These are phyloP conservation scores for Zygnema circumcarinatum DNA, from an alignment of 139 green algal genomes.

Conservation along the genomic window DNA sequence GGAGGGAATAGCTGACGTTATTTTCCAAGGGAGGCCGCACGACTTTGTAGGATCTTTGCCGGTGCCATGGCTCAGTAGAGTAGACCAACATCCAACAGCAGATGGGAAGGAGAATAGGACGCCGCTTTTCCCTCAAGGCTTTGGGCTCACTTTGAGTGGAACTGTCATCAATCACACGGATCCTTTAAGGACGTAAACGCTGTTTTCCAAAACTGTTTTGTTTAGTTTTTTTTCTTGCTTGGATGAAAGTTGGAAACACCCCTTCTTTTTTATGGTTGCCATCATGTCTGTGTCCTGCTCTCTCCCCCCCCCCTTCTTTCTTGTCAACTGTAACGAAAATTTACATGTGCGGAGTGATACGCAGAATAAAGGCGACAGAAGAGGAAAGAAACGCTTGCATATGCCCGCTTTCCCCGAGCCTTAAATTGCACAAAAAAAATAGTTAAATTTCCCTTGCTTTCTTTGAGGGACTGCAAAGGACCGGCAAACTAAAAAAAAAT, in stretches of 20 bases:
- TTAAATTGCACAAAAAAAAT: too few relatives aligned
- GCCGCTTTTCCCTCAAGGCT: conserved; percentile 40
- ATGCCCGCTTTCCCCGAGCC: too few relatives aligned
- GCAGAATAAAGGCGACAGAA: too few relatives aligned
- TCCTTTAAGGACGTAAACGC: neutral
- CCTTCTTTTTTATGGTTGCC: neutral
- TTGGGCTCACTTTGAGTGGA: conserved; percentile 22
- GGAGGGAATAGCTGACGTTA: conserved; percentile 21
- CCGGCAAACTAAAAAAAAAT: too few relatives aligned
- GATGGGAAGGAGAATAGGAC: neutral
- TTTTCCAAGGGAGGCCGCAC: conserved; percentile 18
- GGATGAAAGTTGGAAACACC: neutral
- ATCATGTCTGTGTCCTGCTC: too few relatives aligned
- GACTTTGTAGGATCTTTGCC: conserved; percentile 37
- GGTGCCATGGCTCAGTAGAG: conserved; percentile 27
- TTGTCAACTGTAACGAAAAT: too few relatives aligned
- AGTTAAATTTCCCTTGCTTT: too few relatives aligned
- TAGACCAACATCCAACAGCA: neutral
- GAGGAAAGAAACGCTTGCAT: too few relatives aligned
- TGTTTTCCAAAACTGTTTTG: neutral
- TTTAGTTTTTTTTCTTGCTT: neutral
- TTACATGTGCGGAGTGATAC: too few relatives aligned
- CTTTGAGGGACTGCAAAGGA: too few relatives aligned
- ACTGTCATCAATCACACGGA: too few relatives aligned
- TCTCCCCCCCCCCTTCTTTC: too few relatives aligned